phyloP scores from a whole-genome alignment of 1,139 yeast genomes.

The Debaryomyces psychrophilus region DNA sequence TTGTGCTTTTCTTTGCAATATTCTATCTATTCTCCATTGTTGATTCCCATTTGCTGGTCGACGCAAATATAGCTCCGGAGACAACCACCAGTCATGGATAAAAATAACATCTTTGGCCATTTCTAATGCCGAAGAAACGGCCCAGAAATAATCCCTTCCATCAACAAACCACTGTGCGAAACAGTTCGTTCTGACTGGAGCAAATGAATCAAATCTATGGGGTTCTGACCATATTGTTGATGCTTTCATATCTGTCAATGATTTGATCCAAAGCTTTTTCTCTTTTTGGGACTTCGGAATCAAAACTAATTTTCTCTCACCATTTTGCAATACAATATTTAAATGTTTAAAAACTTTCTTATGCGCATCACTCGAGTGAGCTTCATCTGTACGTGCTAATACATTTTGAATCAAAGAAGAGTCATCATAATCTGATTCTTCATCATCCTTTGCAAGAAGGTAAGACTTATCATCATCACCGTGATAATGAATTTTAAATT shows the following conservation, averaged over 20 bases:
- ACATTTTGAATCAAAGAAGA: conserved; percentile 33
- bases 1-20: conserved; percentile 86
- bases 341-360: conserved; percentile 44
- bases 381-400: conserved; percentile 27
- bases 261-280: conserved; percentile 74
- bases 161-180: conserved; percentile 98
- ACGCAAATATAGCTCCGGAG: conserved; percentile 90
- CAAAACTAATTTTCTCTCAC: conserved; percentile 76
- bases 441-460: conserved; percentile 33
- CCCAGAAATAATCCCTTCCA: conserved; percentile 96
- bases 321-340: conserved; percentile 72
- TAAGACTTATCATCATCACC: conserved; percentile 38
- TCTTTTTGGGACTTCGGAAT: conserved; percentile 74
- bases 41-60: conserved; percentile 96
- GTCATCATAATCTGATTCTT: conserved; percentile 53
- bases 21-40: conserved; percentile 87
- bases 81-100: conserved; percentile 98
- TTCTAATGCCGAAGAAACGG: conserved; percentile 86
- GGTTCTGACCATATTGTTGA: conserved; percentile 70
- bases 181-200: conserved; percentile 83
- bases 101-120: conserved; percentile 94
- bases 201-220: conserved; percentile 86
- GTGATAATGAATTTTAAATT: conserved; percentile 59
- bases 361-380: conserved; percentile 19
- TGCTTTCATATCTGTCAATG: conserved; percentile 70